phyloP scores from a whole-genome alignment of 371 early-diverging fungal species.

The Zopfochytrium polystomum region DNA sequence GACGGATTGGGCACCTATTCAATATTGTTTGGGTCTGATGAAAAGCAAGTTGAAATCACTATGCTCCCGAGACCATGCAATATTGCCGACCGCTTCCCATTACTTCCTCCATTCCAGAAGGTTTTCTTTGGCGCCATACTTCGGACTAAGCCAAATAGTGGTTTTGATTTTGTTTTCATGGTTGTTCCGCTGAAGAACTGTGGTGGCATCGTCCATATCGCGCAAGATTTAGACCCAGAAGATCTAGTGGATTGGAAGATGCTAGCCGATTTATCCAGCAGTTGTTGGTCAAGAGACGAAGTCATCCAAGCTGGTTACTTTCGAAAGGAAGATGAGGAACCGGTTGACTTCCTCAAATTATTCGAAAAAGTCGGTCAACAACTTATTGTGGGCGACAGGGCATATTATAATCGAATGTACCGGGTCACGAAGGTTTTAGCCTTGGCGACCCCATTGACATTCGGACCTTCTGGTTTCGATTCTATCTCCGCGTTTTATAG shows the following conservation, averaged over 20 bases:
- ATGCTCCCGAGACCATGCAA: not conserved
- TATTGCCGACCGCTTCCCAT: not conserved
- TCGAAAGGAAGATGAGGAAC: not conserved
- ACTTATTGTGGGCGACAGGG: slow-evolving; percentile 52
- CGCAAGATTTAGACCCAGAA: slow-evolving; percentile 13
- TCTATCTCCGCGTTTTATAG: slow-evolving; percentile 57
- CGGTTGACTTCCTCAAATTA: not conserved
- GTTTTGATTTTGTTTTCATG: not conserved
- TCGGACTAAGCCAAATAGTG: not conserved
- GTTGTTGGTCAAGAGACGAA: slow-evolving; percentile 3
- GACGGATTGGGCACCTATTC: not conserved
- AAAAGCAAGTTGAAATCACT: not conserved
- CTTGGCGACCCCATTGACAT: slow-evolving; percentile 44
- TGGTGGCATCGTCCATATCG: not conserved
- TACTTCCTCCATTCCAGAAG: not conserved
- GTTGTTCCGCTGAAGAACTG: slow-evolving; percentile 2
- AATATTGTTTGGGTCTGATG: not conserved
- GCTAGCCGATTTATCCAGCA: slow-evolving; percentile 5
- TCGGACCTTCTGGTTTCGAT: slow-evolving; percentile 42
- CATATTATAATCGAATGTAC: slow-evolving; percentile 58
- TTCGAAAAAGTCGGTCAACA: slow-evolving; percentile 24
- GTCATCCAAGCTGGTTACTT: not conserved
- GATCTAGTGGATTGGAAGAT: slow-evolving; percentile 57
- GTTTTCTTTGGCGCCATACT: slow-evolving; percentile 4
- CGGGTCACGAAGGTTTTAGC: slow-evolving; percentile 48